A percentile compares a stretch with the other conserved stretches of the same genome.
These are phyloP conservation scores for Globisporangium sylvaticum DNA, from an alignment of 352 stramenopile species.

Conservation along the genomic window DNA sequence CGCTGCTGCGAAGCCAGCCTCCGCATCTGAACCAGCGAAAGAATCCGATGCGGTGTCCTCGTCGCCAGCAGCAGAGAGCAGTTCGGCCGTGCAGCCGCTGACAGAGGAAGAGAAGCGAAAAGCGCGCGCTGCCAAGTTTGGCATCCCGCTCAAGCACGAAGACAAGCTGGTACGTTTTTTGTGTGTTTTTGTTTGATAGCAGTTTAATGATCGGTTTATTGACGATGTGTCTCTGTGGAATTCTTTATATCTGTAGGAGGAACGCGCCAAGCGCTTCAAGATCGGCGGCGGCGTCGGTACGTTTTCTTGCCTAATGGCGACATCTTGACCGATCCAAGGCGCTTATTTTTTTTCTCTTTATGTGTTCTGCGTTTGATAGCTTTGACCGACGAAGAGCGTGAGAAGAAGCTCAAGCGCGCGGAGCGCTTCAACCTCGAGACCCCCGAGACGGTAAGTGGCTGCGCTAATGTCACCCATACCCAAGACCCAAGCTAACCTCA, in stretches of 20 bases:
- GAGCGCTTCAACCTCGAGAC: slow-evolving; percentile 81
- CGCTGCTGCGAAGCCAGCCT: slow-evolving; percentile 3
- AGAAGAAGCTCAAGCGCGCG: slow-evolving; percentile 72
- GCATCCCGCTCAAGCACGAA: slow-evolving; percentile 61
- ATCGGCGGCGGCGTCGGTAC: slow-evolving; percentile 34
- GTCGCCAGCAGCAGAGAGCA: slow-evolving; percentile 11
- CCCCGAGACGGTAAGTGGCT: slow-evolving; percentile 51
- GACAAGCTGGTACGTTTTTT: slow-evolving; percentile 60
- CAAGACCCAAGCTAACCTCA: too few relatives aligned
- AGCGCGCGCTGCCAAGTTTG: slow-evolving; percentile 75
- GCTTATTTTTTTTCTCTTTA: not conserved
- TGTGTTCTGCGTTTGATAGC: slow-evolving; percentile 2
- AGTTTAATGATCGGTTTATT: not conserved
- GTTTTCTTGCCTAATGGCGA: not conserved
- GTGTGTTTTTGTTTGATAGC: not conserved
- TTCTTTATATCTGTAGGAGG: slow-evolving; percentile 25
- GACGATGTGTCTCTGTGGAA: not conserved
- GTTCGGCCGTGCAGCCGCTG: slow-evolving; percentile 22
- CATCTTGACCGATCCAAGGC: not conserved
- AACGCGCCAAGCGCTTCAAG: slow-evolving; percentile 81
- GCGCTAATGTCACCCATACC: not conserved
- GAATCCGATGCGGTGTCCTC: slow-evolving; percentile 3
- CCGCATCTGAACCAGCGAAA: slow-evolving; percentile 6
- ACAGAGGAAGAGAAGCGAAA: slow-evolving; percentile 81
- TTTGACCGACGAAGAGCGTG: slow-evolving; percentile 37